Evolutionary conservation across 495 filamentous ascomycete species (phyloP), one percentile per base, ranked within the genome.

Genomic region (Neurospora intermedia): DNA sequence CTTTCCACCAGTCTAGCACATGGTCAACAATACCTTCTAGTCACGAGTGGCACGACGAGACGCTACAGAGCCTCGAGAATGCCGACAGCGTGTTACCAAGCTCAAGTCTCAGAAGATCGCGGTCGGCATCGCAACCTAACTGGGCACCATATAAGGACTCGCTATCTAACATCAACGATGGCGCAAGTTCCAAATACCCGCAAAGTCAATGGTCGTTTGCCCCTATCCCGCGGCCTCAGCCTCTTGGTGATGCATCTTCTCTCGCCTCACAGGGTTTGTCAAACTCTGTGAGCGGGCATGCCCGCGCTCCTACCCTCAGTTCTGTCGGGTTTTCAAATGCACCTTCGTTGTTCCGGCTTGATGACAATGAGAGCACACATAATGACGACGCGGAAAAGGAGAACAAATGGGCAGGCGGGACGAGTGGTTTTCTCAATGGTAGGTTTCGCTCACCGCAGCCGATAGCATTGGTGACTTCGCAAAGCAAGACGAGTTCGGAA

Each of bases 1-100:
- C 74, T 0, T 76, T 80, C 70, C 75, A 76, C 10, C 71, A 70
- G 8, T 79, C 77, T 0, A 71, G 38, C 35, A 76, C 76, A 11
- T 78, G 74, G 75, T 76, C 75, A 38, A 73, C 66, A n/a, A 70
- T 70, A 69, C 72, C 69, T n/a, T 70, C 72, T 6, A 45, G 23
- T 20, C 62, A 69, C 41, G 72, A 73, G 38, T 42, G 43, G 66
- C 31, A 41, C 38, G 39, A 48, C 15, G 70, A 41, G 38, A 31
- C 23, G 1, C 13, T 40, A 20, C 40, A 71, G 42, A 45, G 38
- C 38, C 27, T 41, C 7, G 43, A 13, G 13, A 31, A 45, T 59
- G 70, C 16, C 23, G 42, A 45, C 9, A 41, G 41, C 27, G 13
- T 71, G n/a, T 6, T 31, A n/a, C 18, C 41, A 3, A 66, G 31